phyloP scores from a whole-genome alignment of 116 monocot genomes.

The Trichopus zeylanicus region DNA sequence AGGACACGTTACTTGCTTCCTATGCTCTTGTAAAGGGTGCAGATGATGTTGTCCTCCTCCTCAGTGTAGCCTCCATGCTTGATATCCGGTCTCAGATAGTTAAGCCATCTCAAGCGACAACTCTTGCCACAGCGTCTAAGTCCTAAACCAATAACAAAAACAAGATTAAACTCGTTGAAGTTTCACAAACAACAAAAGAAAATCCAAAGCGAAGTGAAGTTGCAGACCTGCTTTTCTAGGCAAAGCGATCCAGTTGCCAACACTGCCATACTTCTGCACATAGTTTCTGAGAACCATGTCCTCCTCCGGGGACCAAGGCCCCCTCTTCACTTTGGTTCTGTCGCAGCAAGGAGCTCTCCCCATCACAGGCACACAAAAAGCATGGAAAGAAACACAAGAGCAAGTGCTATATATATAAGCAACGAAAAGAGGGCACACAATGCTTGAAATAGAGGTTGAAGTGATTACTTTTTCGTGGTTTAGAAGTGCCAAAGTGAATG shows the following conservation, averaged over 20 bases:
- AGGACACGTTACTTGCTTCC: constrained; percentile 69
- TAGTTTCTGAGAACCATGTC: constrained; percentile 18
- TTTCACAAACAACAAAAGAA: background rate
- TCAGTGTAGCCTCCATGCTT: constrained; percentile 52
- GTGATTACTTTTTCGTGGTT: too few species aligned
- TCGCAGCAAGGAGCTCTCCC: constrained; percentile 41
- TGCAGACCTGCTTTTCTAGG: constrained; percentile 27
- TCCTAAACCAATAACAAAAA: constrained; percentile 11
- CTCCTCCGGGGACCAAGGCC: constrained; percentile 36
- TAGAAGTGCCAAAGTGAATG: too few species aligned
- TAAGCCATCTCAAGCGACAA: constrained; percentile 48
- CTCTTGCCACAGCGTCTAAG: constrained; percentile 55
- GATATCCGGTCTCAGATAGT: constrained; percentile 61
- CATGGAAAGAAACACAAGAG: too few species aligned
- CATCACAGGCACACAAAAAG: too few species aligned
- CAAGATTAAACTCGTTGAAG: background rate
- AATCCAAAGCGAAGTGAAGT: background rate
- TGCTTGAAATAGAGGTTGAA: too few species aligned
- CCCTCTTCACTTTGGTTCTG: constrained; percentile 29
- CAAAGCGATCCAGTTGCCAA: constrained; percentile 35
- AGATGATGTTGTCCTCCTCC: constrained; percentile 54
- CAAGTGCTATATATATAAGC: too few species aligned
- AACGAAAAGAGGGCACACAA: too few species aligned
- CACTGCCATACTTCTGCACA: constrained; percentile 19
- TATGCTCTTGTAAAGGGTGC: constrained; percentile 35